A percentile compares a stretch with the other conserved stretches of the same genome.
Conservation (phyloP, 176 grass and related monocot species). For the Triticum dicoccoides region DNA sequence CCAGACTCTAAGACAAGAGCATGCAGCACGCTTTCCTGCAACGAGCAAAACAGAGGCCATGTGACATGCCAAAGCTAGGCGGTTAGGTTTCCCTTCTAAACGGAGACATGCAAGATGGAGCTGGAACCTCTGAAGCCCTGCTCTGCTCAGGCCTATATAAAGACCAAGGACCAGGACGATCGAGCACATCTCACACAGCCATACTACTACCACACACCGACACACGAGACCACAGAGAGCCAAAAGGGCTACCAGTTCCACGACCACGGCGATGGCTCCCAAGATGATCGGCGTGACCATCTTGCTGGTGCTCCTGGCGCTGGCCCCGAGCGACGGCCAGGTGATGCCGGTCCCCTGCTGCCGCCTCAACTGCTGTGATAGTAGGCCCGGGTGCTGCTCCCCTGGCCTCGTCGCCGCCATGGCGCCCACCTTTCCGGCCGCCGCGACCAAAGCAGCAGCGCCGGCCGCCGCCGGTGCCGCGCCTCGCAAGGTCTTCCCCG, state of each 20-base stretch:
- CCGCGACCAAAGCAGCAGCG: not conserved
- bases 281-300: not conserved
- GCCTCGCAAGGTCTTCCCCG: slow-evolving; percentile 15
- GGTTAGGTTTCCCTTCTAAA: not conserved
- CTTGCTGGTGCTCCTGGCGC: slow-evolving; percentile 37
- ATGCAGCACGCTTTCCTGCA: not conserved
- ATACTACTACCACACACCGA: too few species aligned
- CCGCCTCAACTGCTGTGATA: slow-evolving; percentile 49
- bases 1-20: not conserved
- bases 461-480: not conserved
- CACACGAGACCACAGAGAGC: too few species aligned
- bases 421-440: not conserved
- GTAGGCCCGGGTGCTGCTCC: slow-evolving; percentile 38
- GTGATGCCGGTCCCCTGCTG: slow-evolving; percentile 37
- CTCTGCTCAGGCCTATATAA: not conserved
- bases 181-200: not conserved
- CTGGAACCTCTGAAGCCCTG: not conserved
- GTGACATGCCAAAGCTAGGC: not conserved
- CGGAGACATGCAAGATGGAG: not conserved
- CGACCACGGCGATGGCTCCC: not conserved
- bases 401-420: too few species aligned
- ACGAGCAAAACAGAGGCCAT: not conserved
- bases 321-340: slow-evolving; percentile 37
- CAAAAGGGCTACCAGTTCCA: too few species aligned
- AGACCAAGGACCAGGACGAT: too few species aligned